Conservation (phyloP, 1,284 basidiomycete species). For the Leccinum subrobustum region DNA sequence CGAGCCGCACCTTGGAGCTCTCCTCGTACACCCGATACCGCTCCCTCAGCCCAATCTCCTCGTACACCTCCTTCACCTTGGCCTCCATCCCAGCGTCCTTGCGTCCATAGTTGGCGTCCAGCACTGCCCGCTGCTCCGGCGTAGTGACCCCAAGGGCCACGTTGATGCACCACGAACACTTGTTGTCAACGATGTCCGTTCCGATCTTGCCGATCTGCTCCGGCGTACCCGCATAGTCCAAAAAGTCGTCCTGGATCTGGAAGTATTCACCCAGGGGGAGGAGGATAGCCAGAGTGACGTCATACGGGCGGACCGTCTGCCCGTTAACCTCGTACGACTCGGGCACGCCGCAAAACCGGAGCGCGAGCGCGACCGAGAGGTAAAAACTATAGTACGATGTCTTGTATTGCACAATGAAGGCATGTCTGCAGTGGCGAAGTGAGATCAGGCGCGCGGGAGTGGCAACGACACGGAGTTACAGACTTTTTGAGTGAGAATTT, state of each 20-base stretch:
- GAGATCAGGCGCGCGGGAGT: background rate
- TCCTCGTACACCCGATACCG: conserved; percentile 71
- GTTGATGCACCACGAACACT: conserved; percentile 98
- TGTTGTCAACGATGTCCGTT: conserved; percentile 98
- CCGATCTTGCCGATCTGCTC: conserved; percentile 97
- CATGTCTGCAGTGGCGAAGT: conserved; percentile 56
- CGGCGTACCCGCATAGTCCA: conserved; percentile 90
- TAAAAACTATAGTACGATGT: conserved; percentile 99
- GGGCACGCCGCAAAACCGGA: conserved; percentile 78
- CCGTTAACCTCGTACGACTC: conserved; percentile 42
- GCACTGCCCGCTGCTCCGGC: conserved; percentile 55
- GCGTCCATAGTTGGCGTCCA: conserved; percentile 84
- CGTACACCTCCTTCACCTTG: conserved; percentile 68
- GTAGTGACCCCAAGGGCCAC: conserved; percentile 69
- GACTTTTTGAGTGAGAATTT: conserved; percentile 88
- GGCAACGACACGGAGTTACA: conserved; percentile 16
- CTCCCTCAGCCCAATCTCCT: conserved; percentile 58
- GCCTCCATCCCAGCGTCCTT: conserved; percentile 64
- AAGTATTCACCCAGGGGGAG: conserved; percentile 97
- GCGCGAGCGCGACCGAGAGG: conserved; percentile 93
- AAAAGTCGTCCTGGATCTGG: conserved; percentile 98
- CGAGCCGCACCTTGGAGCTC: conserved; percentile 57
- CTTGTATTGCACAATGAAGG: conserved; percentile 95
- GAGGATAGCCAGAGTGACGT: conserved; percentile 80
- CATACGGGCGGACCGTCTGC: conserved; percentile 61